Conservation (phyloP, 169 alveolate genomes). For the Cryptosporidium sp. region DNA sequence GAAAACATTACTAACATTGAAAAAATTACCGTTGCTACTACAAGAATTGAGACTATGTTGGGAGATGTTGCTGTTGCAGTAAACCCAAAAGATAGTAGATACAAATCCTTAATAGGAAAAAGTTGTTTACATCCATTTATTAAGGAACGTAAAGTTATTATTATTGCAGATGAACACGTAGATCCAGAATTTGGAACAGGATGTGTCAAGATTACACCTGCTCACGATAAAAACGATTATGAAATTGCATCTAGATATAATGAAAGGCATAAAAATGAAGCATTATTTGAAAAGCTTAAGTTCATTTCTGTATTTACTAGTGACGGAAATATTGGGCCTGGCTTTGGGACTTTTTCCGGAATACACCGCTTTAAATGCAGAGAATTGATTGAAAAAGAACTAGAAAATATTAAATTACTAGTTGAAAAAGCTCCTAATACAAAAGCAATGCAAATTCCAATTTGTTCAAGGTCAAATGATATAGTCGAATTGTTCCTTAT, state of each 20-base stretch:
- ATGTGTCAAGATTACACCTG: constrained; percentile 99
- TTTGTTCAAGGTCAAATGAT: constrained; percentile 98
- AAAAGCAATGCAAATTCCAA: constrained; percentile 96
- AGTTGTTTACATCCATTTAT: constrained; percentile 97
- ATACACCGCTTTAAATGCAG: constrained; percentile 97
- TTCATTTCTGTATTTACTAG: constrained; percentile 93
- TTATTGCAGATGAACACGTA: constrained; percentile 96
- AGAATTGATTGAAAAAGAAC: constrained; percentile 89
- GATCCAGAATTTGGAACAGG: constrained; percentile 99
- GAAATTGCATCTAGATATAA: constrained; percentile 96
- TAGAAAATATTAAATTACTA: constrained; percentile 90
- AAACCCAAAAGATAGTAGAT: constrained; percentile 98
- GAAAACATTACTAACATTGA: constrained; percentile 79
- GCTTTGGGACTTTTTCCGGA: constrained; percentile 96
- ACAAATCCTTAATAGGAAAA: constrained; percentile 93
- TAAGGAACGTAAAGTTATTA: constrained; percentile 91
- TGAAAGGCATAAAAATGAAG: constrained; percentile 65
- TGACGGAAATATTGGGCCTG: constrained; percentile 95
- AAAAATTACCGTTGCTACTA: constrained; percentile 91
- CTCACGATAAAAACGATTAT: constrained; percentile 99
- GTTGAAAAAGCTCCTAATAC: constrained; percentile 88
- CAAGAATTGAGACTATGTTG: constrained; percentile 99
- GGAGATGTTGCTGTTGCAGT: constrained; percentile 99
- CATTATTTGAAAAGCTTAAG: constrained; percentile 77
- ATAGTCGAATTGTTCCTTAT: constrained; percentile 97